These are phyloP conservation scores for Solanum tarapatanum DNA, from an alignment of 257 asterid species.

Conservation along the genomic window DNA sequence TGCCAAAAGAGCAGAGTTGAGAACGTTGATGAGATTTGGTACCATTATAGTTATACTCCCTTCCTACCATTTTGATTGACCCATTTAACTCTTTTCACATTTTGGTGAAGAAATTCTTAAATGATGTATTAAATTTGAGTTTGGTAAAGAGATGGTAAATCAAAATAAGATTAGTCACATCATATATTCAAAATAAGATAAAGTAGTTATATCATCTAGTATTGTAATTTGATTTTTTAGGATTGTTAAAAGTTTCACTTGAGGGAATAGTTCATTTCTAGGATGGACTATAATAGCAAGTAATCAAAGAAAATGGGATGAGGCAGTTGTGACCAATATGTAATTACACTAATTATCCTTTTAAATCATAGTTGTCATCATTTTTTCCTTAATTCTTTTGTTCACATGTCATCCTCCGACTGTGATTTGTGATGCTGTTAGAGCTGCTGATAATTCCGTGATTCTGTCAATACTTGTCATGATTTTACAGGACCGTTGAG, in stretches of 20 bases:
- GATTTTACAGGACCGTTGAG: conserved; percentile 71
- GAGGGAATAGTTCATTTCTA: neutral
- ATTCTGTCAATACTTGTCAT: neutral
- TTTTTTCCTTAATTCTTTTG: neutral
- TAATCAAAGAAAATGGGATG: neutral
- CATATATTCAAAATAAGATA: neutral
- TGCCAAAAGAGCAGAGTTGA: neutral
- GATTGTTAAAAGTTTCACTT: neutral
- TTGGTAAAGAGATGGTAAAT: neutral
- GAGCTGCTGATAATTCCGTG: neutral
- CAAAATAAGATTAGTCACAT: neutral
- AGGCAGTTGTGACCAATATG: neutral
- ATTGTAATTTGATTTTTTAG: neutral
- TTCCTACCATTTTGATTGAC: neutral
- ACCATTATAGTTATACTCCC: neutral
- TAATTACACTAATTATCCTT: neutral
- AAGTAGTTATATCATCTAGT: neutral
- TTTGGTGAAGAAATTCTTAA: neutral
- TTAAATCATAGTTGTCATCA: neutral
- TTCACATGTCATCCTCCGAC: neutral
- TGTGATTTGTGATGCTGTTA: neutral
- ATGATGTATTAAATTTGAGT: neutral
- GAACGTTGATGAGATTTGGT: neutral
- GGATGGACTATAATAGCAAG: neutral
- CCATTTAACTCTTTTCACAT: neutral